Base-by-base conservation (phyloP, 129 eudicot species). In the Deinandra increscens region DNA sequence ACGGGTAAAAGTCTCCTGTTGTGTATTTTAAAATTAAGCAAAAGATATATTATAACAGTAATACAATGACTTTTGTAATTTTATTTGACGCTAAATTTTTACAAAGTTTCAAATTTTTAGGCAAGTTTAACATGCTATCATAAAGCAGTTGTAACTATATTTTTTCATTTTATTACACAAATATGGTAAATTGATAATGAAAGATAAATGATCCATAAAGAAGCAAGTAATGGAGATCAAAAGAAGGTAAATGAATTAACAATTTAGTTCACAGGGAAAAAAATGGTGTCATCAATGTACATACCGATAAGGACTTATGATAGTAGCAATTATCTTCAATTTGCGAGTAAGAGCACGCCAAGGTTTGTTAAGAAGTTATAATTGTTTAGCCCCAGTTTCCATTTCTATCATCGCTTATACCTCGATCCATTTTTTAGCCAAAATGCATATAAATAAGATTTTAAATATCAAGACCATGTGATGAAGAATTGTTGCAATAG, bases 311-410 rank as follows among this genome's bases (percentile, higher is more conserved):
- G 96, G 93, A 70, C 96, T 89, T 72, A 89, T 84, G 19, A 89
- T 23, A 13, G 85, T 88, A 73, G 91, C 90, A 11, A 86, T 86
- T 13, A 89, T 86, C 78, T 79, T 86, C 75, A 86, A 56, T 70
- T 86, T 86, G 15, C 93, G 86, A 54, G 93, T 86, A 36, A 89
- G 93, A 7, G 96, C 93, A 18, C 90, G 67, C 96, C 96, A 89
- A 18, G 93, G 93, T 74, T 89, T 86, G 75, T 74, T 83, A n/a
- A 84, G 84, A 73, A 81, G 83, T 49, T 81, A 87, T 2, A 81
- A 34, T 31, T 74, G 85, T 41, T 84, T 86, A 36, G 73, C 75
- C 42, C 73, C 82, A 1, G 63, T 64, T 5, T 19, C 75, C 87
- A 42, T 36, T 58, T 38, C 65, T 72, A 53, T 68, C 84, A 6